phyloP scores from a whole-genome alignment of 352 stramenopile species.

The Phytopythium mirpurense region DNA sequence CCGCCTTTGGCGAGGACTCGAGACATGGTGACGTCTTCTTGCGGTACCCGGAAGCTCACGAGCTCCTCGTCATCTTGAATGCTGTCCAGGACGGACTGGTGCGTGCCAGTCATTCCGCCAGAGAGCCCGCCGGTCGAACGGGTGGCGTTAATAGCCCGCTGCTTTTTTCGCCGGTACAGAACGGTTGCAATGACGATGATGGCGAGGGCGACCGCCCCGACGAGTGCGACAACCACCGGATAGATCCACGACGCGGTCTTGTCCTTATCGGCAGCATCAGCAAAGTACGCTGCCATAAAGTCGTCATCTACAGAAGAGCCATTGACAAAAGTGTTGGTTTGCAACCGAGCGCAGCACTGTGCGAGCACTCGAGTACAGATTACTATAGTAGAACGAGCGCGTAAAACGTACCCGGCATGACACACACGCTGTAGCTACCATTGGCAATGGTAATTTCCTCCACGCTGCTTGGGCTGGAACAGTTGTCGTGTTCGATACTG shows the following conservation, averaged over 20 bases:
- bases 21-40: conserved; percentile 25
- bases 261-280: background rate
- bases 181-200: background rate
- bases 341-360: background rate
- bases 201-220: background rate
- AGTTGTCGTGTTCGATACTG: conserved; percentile 2
- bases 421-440: conserved; percentile 15
- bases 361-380: no score
- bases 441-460: conserved; percentile 10
- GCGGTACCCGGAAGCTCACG: conserved; percentile 32
- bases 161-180: background rate
- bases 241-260: background rate
- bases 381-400: background rate
- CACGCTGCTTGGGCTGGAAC: background rate
- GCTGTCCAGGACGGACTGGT: conserved; percentile 24
- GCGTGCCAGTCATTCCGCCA: background rate
- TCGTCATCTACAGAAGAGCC: background rate
- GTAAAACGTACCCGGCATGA: conserved; percentile 8
- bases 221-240: background rate
- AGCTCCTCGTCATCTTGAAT: conserved; percentile 46
- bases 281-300: background rate
- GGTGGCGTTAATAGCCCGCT: background rate
- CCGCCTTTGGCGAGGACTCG: conserved; percentile 42
- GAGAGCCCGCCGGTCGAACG: background rate
- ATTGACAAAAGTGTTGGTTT: no score